Evolutionary conservation across 1,139 yeast species (phyloP).

Genomic region (Debaryomycetaceae sp.): DNA sequence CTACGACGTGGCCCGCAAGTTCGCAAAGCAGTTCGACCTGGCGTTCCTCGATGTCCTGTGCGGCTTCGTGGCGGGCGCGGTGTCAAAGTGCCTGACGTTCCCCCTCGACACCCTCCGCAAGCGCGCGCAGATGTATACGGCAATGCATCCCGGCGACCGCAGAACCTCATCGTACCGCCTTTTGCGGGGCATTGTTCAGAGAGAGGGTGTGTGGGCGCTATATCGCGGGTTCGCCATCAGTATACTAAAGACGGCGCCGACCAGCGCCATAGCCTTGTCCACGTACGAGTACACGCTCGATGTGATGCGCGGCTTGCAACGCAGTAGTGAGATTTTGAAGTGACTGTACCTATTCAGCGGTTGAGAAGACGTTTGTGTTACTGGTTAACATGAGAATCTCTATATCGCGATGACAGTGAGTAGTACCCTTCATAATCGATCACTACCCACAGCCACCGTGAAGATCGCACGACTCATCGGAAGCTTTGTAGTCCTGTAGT

Average conservation of each 20-base stretch:
- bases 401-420: too few relatives aligned
- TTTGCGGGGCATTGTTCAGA: slow-evolving; percentile 28
- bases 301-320: too few relatives aligned
- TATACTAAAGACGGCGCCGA: slow-evolving; percentile 67
- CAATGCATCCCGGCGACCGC: slow-evolving; percentile 10
- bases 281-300: slow-evolving; percentile 43
- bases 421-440: too few relatives aligned
- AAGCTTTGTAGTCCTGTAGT: too few relatives aligned
- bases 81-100: slow-evolving; percentile 64
- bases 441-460: too few relatives aligned
- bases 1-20: slow-evolving; percentile 39
- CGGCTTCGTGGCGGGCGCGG: slow-evolving; percentile 68
- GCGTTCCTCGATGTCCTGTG: slow-evolving; percentile 53
- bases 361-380: too few relatives aligned
- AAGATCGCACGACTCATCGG: too few relatives aligned
- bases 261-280: slow-evolving; percentile 70
- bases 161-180: slow-evolving; percentile 10
- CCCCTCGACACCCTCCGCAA: slow-evolving; percentile 82
- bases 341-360: too few relatives aligned
- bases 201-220: slow-evolving; percentile 56
- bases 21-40: slow-evolving; percentile 14
- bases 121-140: slow-evolving; percentile 56
- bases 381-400: too few relatives aligned
- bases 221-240: slow-evolving; percentile 69
- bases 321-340: too few relatives aligned